Conservation (phyloP, 495 filamentous ascomycete genomes). For the Copromyces sp. region DNA sequence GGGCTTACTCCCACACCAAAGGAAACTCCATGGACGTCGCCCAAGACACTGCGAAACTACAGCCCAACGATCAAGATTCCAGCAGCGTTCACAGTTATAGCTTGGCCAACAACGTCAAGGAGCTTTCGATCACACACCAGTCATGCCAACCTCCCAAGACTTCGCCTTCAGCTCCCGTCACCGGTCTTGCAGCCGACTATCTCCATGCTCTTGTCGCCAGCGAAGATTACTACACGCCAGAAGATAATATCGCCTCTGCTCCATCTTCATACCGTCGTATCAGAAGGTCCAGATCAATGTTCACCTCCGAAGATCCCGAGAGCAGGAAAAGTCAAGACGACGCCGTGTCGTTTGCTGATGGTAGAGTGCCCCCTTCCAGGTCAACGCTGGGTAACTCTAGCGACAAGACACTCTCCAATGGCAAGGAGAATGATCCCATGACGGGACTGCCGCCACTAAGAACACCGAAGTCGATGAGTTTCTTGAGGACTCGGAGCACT, state of each 20-base stretch:
- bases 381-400: slow-evolving; percentile 3
- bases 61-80: slow-evolving; percentile 1
- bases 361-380: slow-evolving; percentile 5
- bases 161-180: slow-evolving; percentile 10
- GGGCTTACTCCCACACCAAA: not conserved
- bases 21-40: not conserved
- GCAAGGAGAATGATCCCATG: slow-evolving; percentile 7
- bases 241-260: slow-evolving; percentile 51
- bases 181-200: slow-evolving; percentile 18
- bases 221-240: slow-evolving; percentile 43
- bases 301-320: slow-evolving; percentile 39
- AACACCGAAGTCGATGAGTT: slow-evolving; percentile 52
- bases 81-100: slow-evolving; percentile 3
- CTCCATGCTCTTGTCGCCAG: slow-evolving; percentile 25
- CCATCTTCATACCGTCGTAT: slow-evolving; percentile 69
- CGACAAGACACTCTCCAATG: slow-evolving; percentile 9
- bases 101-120: not conserved
- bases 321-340: slow-evolving; percentile 5
- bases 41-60: not conserved
- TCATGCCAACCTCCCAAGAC: slow-evolving; percentile 7
- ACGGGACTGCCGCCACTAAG: slow-evolving; percentile 14
- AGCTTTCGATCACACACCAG: not conserved
- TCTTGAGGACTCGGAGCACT: slow-evolving; percentile 37
- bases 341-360: not conserved
- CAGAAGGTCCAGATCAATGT: slow-evolving; percentile 65